Conservation (phyloP, 805 yeast species). For the Sugiyamaella qingdaonensis region DNA sequence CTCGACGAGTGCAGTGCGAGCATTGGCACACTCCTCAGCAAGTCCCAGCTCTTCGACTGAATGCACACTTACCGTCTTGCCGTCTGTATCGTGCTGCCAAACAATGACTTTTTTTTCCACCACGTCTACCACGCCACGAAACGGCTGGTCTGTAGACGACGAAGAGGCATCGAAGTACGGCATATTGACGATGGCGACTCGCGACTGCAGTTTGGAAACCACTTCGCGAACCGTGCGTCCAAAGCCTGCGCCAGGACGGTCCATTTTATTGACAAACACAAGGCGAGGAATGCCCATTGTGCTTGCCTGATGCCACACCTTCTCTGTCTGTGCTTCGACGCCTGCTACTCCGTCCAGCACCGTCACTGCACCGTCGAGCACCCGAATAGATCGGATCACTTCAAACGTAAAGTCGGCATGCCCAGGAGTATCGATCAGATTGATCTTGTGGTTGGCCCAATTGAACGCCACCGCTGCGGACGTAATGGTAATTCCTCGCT, state of each 20-base stretch:
- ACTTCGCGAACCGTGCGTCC: slow-evolving; percentile 85
- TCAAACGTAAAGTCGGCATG: slow-evolving; percentile 97
- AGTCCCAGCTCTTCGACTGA: slow-evolving; percentile 35
- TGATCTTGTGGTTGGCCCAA: slow-evolving; percentile 75
- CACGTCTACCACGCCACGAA: slow-evolving; percentile 74
- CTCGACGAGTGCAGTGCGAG: slow-evolving; percentile 77
- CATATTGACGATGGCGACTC: slow-evolving; percentile 67
- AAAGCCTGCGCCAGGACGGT: slow-evolving; percentile 91
- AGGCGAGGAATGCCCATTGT: slow-evolving; percentile 66
- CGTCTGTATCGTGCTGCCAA: slow-evolving; percentile 42
- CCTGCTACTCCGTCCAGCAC: slow-evolving; percentile 96
- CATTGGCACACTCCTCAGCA: slow-evolving; percentile 42
- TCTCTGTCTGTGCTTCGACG: slow-evolving; percentile 96
- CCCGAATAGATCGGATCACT: slow-evolving; percentile 83
- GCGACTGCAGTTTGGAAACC: slow-evolving; percentile 66
- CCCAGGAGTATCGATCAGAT: slow-evolving; percentile 95
- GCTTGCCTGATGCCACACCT: slow-evolving; percentile 88
- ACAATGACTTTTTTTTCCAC: slow-evolving; percentile 54
- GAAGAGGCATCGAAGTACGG: slow-evolving; percentile 61
- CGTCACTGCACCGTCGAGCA: slow-evolving; percentile 90
- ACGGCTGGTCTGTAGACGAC: slow-evolving; percentile 36
- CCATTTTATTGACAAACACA: slow-evolving; percentile 91
- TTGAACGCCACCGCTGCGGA: slow-evolving; percentile 91
- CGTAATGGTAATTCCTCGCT: slow-evolving; percentile 92
- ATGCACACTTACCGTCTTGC: slow-evolving; percentile 47